Evolutionary conservation across 2,329 filamentous ascomycete species (phyloP).

Genomic region (Aureobasidium sp.): DNA sequence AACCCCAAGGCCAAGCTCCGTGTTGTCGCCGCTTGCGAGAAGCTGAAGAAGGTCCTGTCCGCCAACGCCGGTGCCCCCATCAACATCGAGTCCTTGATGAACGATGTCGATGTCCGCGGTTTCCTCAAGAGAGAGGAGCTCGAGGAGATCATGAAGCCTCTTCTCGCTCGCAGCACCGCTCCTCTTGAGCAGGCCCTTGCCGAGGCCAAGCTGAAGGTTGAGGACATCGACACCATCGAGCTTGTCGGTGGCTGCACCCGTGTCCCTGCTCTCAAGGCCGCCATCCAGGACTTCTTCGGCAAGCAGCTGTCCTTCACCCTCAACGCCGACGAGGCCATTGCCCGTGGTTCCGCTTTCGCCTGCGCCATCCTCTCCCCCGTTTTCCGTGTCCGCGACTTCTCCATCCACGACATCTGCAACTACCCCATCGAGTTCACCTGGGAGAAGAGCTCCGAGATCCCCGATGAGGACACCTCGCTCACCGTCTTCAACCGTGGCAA

Average conservation of each 20-base stretch:
- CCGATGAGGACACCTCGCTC: constrained; percentile 93
- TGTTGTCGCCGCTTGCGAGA: constrained; percentile 82
- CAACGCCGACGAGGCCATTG: constrained; percentile 96
- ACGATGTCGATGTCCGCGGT: constrained; percentile 82
- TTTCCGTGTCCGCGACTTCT: constrained; percentile 97
- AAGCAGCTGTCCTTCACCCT: constrained; percentile 91
- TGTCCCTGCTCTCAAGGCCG: constrained; percentile 85
- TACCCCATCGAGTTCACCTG: constrained; percentile 98
- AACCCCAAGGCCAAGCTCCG: constrained; percentile 86
- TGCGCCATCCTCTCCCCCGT: constrained; percentile 95
- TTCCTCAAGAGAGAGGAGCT: constrained; percentile 93
- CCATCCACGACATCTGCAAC: constrained; percentile 92
- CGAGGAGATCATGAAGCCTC: constrained; percentile 78
- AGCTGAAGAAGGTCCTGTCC: constrained; percentile 96
- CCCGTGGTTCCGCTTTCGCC: constrained; percentile 91
- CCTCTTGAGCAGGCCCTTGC: constrained; percentile 86
- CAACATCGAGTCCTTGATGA: constrained; percentile 98
- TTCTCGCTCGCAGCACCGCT: constrained; percentile 61
- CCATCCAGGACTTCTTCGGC: constrained; percentile 82
- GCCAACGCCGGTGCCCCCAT: constrained; percentile 87
- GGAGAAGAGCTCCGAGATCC: constrained; percentile 98
- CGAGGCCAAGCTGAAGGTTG: constrained; percentile 82
- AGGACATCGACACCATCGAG: constrained; percentile 90
- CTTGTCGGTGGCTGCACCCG: constrained; percentile 91
- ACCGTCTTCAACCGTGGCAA: constrained; percentile 98